Percentiles rank a stretch among this genome's conserved stretches.
phyloP scores from a whole-genome alignment of 768 basidiomycete species.

The Floccularia luteovirens region DNA sequence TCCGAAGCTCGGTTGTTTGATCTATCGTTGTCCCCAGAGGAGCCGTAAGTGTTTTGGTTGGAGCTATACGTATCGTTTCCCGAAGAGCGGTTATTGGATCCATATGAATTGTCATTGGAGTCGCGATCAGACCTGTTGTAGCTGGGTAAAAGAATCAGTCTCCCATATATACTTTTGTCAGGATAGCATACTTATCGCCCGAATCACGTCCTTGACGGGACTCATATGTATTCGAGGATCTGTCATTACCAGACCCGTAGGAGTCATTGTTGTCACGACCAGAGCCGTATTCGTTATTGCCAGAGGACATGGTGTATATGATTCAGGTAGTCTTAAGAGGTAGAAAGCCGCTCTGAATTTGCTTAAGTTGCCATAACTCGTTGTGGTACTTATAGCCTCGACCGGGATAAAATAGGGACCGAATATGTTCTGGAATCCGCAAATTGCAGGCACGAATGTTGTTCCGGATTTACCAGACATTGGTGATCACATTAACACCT shows the following conservation, averaged over 20 bases:
- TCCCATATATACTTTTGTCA: too few species aligned
- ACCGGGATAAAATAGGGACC: too few species aligned
- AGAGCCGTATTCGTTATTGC: constrained; percentile 10
- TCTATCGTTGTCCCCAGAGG: background rate
- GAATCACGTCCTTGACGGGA: constrained; percentile 13
- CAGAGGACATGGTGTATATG: constrained; percentile 11
- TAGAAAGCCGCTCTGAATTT: background rate
- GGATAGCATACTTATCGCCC: constrained; percentile 5
- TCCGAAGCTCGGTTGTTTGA: too few species aligned
- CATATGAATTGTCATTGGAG: constrained; percentile 4
- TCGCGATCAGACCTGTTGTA: constrained; percentile 7
- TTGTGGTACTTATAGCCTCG: too few species aligned
- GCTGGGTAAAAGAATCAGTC: constrained; percentile 1
- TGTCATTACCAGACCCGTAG: constrained; percentile 1
- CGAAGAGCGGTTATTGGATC: constrained; percentile 2
- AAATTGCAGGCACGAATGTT: too few species aligned
- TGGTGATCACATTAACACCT: too few species aligned
- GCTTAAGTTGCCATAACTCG: background rate
- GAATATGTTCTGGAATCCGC: too few species aligned
- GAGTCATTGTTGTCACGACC: constrained; percentile 12
- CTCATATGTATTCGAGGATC: constrained; percentile 12
- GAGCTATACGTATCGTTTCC: constrained; percentile 12
- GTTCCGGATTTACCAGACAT: too few species aligned
- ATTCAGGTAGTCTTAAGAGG: background rate
- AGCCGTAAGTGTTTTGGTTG: constrained; percentile 12